Evolutionary conservation across 768 basidiomycete species (phyloP).

Genomic region (Tricholoma terreum): DNA sequence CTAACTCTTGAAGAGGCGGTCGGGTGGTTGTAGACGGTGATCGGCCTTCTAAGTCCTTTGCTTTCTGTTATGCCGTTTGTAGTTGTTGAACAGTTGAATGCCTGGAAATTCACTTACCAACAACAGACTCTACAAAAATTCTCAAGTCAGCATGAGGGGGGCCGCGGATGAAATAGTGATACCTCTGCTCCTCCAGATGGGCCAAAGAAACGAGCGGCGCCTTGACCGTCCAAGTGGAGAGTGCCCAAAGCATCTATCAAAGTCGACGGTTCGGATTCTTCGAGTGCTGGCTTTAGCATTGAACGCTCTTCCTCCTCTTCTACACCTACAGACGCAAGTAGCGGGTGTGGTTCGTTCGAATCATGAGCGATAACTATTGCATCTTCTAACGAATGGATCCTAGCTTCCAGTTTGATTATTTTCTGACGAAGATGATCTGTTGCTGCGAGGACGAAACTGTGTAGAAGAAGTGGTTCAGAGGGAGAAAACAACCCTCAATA

Average conservation of each 20-base stretch:
- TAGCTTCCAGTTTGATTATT: slow-evolving; percentile 42
- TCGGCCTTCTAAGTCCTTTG: slow-evolving; percentile 22
- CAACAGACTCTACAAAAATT: slow-evolving; percentile 35
- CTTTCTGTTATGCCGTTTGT: slow-evolving; percentile 17
- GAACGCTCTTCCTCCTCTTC: slow-evolving; percentile 29
- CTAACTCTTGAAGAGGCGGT: slow-evolving; percentile 34
- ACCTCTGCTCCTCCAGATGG: slow-evolving; percentile 52
- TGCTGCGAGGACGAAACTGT: slow-evolving; percentile 49
- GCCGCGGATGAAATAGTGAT: slow-evolving; percentile 10
- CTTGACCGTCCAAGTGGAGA: slow-evolving; percentile 41
- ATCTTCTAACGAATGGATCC: slow-evolving; percentile 54
- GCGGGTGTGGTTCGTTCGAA: slow-evolving; percentile 39
- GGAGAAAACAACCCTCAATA: background rate
- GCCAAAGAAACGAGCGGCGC: slow-evolving; percentile 42
- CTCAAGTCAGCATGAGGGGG: background rate
- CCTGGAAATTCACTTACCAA: slow-evolving; percentile 29
- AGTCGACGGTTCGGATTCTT: slow-evolving; percentile 23
- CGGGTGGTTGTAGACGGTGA: slow-evolving; percentile 6
- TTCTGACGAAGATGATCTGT: slow-evolving; percentile 52
- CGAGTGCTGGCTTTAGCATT: slow-evolving; percentile 24
- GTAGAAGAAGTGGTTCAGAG: background rate
- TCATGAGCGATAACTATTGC: slow-evolving; percentile 47
- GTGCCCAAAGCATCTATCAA: slow-evolving; percentile 40
- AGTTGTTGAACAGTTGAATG: background rate
- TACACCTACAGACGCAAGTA: slow-evolving; percentile 29